phyloP scores from a whole-genome alignment of 805 yeast genomes.

The Ogataea henricii region DNA sequence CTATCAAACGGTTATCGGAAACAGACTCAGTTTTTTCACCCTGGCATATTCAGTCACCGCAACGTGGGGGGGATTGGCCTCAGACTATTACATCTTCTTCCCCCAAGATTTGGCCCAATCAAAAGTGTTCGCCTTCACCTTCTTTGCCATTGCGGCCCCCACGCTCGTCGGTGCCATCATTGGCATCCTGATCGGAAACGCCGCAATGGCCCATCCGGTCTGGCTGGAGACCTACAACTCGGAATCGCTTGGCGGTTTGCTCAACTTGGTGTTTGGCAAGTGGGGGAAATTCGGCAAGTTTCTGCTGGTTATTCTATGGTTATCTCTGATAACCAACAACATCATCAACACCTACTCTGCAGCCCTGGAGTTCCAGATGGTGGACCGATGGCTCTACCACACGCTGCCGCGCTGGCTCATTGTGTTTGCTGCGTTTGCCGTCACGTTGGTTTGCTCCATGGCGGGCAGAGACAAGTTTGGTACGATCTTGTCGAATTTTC shows the following conservation, averaged over 20 bases:
- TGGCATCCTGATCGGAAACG: slow-evolving; percentile 71
- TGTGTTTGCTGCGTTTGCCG: slow-evolving; percentile 60
- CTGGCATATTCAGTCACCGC: slow-evolving; percentile 76
- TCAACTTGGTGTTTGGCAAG: slow-evolving; percentile 61
- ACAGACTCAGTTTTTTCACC: slow-evolving; percentile 71
- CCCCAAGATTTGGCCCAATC: slow-evolving; percentile 68
- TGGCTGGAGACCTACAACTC: slow-evolving; percentile 59
- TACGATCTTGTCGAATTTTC: slow-evolving; percentile 72
- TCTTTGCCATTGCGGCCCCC: slow-evolving; percentile 67
- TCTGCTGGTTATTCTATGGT: slow-evolving; percentile 63
- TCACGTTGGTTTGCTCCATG: slow-evolving; percentile 69
- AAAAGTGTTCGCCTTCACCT: slow-evolving; percentile 60
- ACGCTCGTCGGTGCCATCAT: slow-evolving; percentile 73
- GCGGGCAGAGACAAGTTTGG: slow-evolving; percentile 76
- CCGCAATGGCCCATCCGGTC: slow-evolving; percentile 56
- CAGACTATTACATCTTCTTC: slow-evolving; percentile 80
- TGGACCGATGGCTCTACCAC: slow-evolving; percentile 51
- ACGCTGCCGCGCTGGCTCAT: slow-evolving; percentile 78
- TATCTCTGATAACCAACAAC: slow-evolving; percentile 80
- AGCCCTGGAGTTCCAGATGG: slow-evolving; percentile 74
- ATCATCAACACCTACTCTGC: slow-evolving; percentile 80
- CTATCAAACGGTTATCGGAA: slow-evolving; percentile 56
- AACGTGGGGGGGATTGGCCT: slow-evolving; percentile 87
- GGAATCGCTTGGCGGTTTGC: slow-evolving; percentile 75
- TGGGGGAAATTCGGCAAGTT: slow-evolving; percentile 84